phyloP scores from a whole-genome alignment of 2,329 filamentous ascomycete species.

The Domatiomyces globalis region DNA sequence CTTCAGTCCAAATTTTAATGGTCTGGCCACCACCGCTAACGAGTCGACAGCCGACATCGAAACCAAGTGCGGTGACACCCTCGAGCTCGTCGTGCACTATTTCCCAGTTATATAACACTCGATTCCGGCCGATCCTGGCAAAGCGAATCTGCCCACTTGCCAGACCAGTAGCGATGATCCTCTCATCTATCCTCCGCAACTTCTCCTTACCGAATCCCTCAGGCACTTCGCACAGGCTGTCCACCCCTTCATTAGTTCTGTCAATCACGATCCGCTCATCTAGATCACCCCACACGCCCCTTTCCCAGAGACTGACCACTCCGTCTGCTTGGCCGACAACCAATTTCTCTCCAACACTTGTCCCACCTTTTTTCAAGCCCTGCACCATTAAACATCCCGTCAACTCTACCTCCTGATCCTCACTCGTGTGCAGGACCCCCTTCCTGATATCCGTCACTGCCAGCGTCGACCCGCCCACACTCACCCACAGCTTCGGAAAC shows the following conservation, averaged over 20 bases:
- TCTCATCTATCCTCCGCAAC: constrained; percentile 42
- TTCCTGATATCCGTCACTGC: constrained; percentile 78
- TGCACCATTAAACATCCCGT: constrained; percentile 67
- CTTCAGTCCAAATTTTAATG: constrained; percentile 81
- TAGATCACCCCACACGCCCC: constrained; percentile 88
- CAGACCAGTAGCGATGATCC: constrained; percentile 55
- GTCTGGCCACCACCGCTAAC: constrained; percentile 76
- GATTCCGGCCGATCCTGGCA: constrained; percentile 59
- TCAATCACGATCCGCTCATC: constrained; percentile 76
- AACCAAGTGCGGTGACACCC: constrained; percentile 64
- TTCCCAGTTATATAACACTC: constrained; percentile 47
- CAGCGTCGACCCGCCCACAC: constrained; percentile 79
- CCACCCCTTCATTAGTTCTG: constrained; percentile 60
- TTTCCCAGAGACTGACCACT: constrained; percentile 84
- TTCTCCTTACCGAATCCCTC: constrained; percentile 50
- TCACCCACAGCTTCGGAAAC: constrained; percentile 88
- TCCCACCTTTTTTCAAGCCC: constrained; percentile 53
- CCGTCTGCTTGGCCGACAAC: constrained; percentile 67
- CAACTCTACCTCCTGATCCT: constrained; percentile 89
- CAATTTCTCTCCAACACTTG: constrained; percentile 59
- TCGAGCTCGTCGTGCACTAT: constrained; percentile 74
- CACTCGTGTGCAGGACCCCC: constrained; percentile 74
- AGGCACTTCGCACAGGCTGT: constrained; percentile 60
- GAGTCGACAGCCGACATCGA: constrained; percentile 73
- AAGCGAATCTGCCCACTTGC: constrained; percentile 69